Evolutionary conservation across 2,329 filamentous ascomycete genomes (phyloP), one percentile per base, ranked within the genome.

Genomic region (Cladosporium cucumerinum): DNA sequence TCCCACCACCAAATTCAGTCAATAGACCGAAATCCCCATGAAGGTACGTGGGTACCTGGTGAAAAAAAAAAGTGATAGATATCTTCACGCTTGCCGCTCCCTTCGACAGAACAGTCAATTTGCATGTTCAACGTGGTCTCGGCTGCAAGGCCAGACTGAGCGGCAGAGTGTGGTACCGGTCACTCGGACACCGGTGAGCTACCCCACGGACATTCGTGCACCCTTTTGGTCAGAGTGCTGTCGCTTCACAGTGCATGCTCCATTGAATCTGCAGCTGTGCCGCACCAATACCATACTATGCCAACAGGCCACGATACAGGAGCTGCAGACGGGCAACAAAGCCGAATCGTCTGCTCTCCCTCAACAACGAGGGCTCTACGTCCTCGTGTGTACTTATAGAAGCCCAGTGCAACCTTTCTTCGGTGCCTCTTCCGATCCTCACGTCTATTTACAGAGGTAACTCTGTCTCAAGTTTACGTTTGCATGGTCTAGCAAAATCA

Each of bases 61-160:
- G 28, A 26, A 8, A 51, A 59, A 32, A 26, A 8, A 51, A 59
- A 32, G 49, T 62, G 60, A 62, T 55, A 62, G 60, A 55, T 55
- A 32, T 54, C 26, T 61, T 46, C 36, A 43, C 34, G 60, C 60
- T 18, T 34, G 43, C 55, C 55, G 55, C 55, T 58, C 55, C 36
- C 55, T 58, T 58, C 55, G 55, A 58, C 25, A 58, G 23, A 34
- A 58, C 23, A 25, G 25, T 58, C 34, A 16, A 16, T 30, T 32
- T 36, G 54, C 28, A 25, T 39, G 32, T 57, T 39, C 54, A 18
- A 57, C 54, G 32, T 18, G 11, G n/a, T 34, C 32, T 39, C 34
- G 25, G 55, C 55, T 58, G 55, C 54, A 34, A 57, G 54, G 54
- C 54, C 54, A 34, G 54, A 36, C 54, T 57, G 55, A 46, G 34